Percentiles rank a stretch among this genome's conserved stretches.
Evolutionary conservation across 805 yeast species (phyloP).

Genomic region (Lachancea thermotolerans): DNA sequence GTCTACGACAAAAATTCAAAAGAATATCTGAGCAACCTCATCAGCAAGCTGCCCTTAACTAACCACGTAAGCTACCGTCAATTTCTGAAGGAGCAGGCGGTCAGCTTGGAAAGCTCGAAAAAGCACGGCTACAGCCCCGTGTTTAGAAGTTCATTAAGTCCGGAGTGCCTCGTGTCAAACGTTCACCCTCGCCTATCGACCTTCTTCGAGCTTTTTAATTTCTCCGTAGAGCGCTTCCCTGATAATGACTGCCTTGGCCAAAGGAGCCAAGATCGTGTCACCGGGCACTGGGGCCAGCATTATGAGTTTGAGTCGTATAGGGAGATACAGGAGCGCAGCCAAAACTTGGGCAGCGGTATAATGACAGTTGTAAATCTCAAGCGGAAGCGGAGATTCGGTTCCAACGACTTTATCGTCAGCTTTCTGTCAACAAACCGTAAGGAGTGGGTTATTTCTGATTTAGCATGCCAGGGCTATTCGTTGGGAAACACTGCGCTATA

Average conservation of each 20-base stretch:
- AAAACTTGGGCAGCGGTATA: constrained; percentile 50
- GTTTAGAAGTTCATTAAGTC: constrained; percentile 39
- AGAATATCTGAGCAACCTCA: constrained; percentile 21
- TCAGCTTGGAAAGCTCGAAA: constrained; percentile 31
- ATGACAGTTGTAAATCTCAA: constrained; percentile 37
- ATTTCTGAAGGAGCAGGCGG: constrained; percentile 30
- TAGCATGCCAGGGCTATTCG: constrained; percentile 58
- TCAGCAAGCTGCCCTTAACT: constrained; percentile 20
- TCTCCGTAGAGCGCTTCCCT: constrained; percentile 34
- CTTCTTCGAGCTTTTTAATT: constrained; percentile 39
- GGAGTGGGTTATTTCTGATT: constrained; percentile 66
- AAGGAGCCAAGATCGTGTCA: constrained; percentile 30
- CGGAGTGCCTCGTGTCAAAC: constrained; percentile 31
- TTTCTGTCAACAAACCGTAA: constrained; percentile 51
- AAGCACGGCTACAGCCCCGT: constrained; percentile 44
- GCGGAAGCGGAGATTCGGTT: constrained; percentile 26
- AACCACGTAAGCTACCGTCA: constrained; percentile 20
- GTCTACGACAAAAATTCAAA: constrained; percentile 21
- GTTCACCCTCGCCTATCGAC: constrained; percentile 43
- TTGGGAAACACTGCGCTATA: constrained; percentile 48
- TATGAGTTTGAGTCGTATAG: constrained; percentile 41
- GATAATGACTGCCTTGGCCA: constrained; percentile 41
- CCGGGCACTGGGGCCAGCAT: constrained; percentile 34
- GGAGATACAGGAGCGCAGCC: constrained; percentile 38
- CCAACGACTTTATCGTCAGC: constrained; percentile 43